Percentiles rank a stretch among this genome's conserved stretches.
phyloP scores from a whole-genome alignment of 2,329 filamentous ascomycete genomes.

The Mariannaea sp. region DNA sequence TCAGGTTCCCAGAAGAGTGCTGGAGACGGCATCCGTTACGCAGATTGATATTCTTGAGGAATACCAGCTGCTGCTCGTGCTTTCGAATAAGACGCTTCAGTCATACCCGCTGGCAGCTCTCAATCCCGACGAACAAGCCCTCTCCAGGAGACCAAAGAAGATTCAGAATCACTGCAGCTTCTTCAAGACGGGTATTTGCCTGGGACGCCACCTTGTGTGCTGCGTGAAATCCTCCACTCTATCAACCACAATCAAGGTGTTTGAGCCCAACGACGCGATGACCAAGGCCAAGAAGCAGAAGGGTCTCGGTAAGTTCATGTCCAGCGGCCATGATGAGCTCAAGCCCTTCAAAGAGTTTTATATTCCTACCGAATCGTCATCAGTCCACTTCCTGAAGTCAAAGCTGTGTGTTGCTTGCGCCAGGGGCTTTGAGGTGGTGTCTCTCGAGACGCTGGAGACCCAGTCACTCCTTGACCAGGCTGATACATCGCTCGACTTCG shows the following conservation, averaged over 20 bases:
- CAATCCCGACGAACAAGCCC: slow-evolving; percentile 78
- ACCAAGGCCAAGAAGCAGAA: slow-evolving; percentile 94
- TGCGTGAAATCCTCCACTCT: slow-evolving; percentile 93
- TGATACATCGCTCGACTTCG: slow-evolving; percentile 96
- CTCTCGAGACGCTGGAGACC: slow-evolving; percentile 94
- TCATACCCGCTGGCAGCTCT: slow-evolving; percentile 88
- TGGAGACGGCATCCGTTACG: slow-evolving; percentile 86
- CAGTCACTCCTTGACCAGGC: slow-evolving; percentile 96
- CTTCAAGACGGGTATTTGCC: slow-evolving; percentile 95
- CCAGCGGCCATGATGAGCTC: slow-evolving; percentile 87
- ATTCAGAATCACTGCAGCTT: slow-evolving; percentile 98
- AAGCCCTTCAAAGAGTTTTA: slow-evolving; percentile 99
- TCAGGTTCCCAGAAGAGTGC: slow-evolving; percentile 75
- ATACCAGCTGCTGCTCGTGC: slow-evolving; percentile 86
- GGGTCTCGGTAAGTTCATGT: slow-evolving; percentile 94
- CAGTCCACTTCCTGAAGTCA: slow-evolving; percentile 94
- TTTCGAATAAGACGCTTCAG: slow-evolving; percentile 90
- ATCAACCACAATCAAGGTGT: slow-evolving; percentile 98
- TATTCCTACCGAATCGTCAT: slow-evolving; percentile 96
- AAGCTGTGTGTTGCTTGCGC: slow-evolving; percentile 97
- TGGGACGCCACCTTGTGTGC: slow-evolving; percentile 92
- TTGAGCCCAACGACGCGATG: slow-evolving; percentile 94
- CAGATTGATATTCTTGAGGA: slow-evolving; percentile 97
- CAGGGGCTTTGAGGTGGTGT: slow-evolving; percentile 95
- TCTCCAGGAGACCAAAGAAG: slow-evolving; percentile 88